Evolutionary conservation across 768 basidiomycete genomes (phyloP), one percentile per base, ranked within the genome.

Genomic region (Pleurotus tuoliensis): DNA sequence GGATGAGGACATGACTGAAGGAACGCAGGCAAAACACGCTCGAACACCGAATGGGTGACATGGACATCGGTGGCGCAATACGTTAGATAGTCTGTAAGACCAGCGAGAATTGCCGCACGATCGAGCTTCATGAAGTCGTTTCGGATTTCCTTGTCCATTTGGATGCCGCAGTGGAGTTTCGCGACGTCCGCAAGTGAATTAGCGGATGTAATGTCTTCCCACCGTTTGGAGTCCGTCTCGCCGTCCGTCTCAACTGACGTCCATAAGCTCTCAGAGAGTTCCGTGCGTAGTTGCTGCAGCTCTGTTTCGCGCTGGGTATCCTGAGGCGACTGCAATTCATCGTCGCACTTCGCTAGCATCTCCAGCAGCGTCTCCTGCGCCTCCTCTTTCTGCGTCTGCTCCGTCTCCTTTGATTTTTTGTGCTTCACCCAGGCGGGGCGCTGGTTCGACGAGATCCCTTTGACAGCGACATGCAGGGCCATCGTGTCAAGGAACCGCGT

Each of bases 181-280:
- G 94, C 94, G 24, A 98, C 95, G 61, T 98, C 95, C 15, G 84
- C 86, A 25, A 99, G 83, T 6, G 94, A 93, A 68, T 96, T 98
- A 41, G 86, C 84, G 2, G 95, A 90, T 0, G 95, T 94, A 27
- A 97, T 76, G 48, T 95, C 92, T 69, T 98, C 92, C 97, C 97
- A 99, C 12, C 86, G 81, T 62, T 87, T 84, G 18, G 66, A 62
- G 20, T 60, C 61, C 11, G 58, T 53, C 20, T 73, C 71, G 1
- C 69, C 68, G 11, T 76, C 60, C 3, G 59, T 49, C 15, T 41
- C 46, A n/a, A 47, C 60, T 3, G 51, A 55, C n/a, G 16, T 57
- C 58, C 39, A 67, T 62, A 50, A 61, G 37, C 73, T 74, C 12
- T 76, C 73, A 52, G 71, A 67, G 71, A 83, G 72, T 38, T 74